phyloP scores from a whole-genome alignment of 352 stramenopile species.

The Globisporangium spinosum region DNA sequence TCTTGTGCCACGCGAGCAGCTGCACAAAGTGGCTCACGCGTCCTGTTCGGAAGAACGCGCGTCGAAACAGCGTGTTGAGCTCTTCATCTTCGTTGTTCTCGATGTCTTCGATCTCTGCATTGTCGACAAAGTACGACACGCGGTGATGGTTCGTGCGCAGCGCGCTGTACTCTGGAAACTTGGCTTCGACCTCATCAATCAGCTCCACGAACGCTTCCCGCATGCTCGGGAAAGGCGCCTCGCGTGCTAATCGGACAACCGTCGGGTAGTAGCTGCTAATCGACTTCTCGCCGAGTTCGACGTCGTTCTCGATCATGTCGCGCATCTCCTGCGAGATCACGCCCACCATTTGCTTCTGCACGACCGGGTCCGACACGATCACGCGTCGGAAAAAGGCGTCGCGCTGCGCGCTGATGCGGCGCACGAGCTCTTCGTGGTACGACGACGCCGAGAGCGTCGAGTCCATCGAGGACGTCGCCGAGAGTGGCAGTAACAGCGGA shows the following conservation, averaged over 20 bases:
- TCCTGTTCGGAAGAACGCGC: slow-evolving; percentile 60
- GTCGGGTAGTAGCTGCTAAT: slow-evolving; percentile 71
- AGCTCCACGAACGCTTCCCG: slow-evolving; percentile 52
- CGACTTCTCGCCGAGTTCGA: slow-evolving; percentile 24
- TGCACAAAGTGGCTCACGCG: slow-evolving; percentile 75
- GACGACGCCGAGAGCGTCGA: slow-evolving; percentile 10
- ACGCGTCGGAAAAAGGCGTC: slow-evolving; percentile 83
- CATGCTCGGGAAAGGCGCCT: slow-evolving; percentile 66
- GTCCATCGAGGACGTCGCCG: slow-evolving; percentile 12
- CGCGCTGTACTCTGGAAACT: slow-evolving; percentile 30
- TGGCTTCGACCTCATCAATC: slow-evolving; percentile 37
- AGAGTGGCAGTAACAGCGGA: slow-evolving; percentile 15
- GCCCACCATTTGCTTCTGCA: slow-evolving; percentile 59
- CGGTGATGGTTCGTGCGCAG: slow-evolving; percentile 28
- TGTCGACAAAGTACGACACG: slow-evolving; percentile 76
- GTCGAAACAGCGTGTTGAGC: slow-evolving; percentile 44
- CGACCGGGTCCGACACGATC: slow-evolving; percentile 51
- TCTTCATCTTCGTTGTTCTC: slow-evolving; percentile 45
- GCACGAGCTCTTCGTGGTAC: slow-evolving; percentile 35
- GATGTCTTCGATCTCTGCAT: slow-evolving; percentile 24
- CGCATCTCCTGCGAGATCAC: slow-evolving; percentile 51
- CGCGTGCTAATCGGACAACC: slow-evolving; percentile 53
- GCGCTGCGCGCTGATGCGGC: slow-evolving; percentile 60
- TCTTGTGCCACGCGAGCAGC: slow-evolving; percentile 76
- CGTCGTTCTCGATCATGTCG: slow-evolving; percentile 45